Evolutionary conservation across 768 basidiomycete genomes (phyloP).

Genomic region (Termitomyces sp.): DNA sequence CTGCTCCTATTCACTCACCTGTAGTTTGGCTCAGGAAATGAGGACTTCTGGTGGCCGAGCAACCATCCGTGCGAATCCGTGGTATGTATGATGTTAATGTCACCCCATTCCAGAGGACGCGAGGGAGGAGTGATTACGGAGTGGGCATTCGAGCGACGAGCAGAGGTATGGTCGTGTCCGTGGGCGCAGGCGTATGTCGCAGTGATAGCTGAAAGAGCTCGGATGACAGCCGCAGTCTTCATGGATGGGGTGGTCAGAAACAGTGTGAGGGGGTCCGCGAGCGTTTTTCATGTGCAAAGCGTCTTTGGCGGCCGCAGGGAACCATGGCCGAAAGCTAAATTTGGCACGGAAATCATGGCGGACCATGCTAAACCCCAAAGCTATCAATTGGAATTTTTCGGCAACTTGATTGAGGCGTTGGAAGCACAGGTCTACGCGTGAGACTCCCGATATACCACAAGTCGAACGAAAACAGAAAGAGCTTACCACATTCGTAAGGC

Average conservation of each 20-base stretch:
- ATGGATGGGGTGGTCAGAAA: neutral
- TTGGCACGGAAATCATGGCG: neutral
- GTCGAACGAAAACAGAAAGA: neutral
- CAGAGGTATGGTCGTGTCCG: slow-evolving; percentile 11
- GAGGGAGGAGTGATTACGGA: slow-evolving; percentile 49
- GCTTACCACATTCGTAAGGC: neutral
- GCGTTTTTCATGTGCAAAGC: neutral
- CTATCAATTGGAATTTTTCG: neutral
- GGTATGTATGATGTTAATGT: slow-evolving; percentile 83
- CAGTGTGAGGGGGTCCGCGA: neutral
- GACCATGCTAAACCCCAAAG: neutral
- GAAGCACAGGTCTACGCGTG: neutral
- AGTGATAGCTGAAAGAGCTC: neutral
- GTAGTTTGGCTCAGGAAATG: slow-evolving; percentile 75
- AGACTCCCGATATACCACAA: neutral
- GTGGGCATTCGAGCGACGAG: slow-evolving; percentile 31
- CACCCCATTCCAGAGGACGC: slow-evolving; percentile 76
- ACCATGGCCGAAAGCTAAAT: neutral
- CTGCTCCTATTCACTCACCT: slow-evolving; percentile 27
- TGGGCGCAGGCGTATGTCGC: neutral
- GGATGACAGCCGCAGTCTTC: neutral
- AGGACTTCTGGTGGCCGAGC: slow-evolving; percentile 74
- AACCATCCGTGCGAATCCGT: slow-evolving; percentile 76
- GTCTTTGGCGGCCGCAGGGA: neutral
- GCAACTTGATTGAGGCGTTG: neutral